Base-by-base conservation (phyloP, 345 rosid species). In the Aethionema arabicum region DNA sequence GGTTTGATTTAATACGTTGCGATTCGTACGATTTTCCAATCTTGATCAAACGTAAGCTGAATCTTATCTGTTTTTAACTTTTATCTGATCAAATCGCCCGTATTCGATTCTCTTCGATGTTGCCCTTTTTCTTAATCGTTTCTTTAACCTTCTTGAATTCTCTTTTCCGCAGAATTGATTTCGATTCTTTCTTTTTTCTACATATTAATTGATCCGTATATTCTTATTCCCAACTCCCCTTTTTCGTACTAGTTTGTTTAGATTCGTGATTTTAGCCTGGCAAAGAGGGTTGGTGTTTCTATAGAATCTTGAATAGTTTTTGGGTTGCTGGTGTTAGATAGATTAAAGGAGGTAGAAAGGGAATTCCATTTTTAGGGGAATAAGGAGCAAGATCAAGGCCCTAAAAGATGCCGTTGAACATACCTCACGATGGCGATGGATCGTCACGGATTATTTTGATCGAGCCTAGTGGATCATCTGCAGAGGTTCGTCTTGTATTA, bases 391-490 rank as follows among this genome's bases (percentile, higher is more conserved):
- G n/a, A n/a, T n/a, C n/a, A n/a, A n/a, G n/a, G n/a, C n/a, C 78
- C 77, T 5, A 69, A 7, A 66, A 74, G 58, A 88, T 88, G 96
- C 84, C 96, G 50, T 70, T 80, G 81, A 91, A 82, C 76, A 37
- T 83, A 32, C 74, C 80, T 74, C 80, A 74, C 69, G 84, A 73
- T 77, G 74, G 66, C 10, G 85, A 80, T 83, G 91, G 80, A 63
- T 73, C 82, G 5, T 86, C 85, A 53, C 80, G 82, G 59, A 81
- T 91, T 68, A 67, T 80, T 47, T 77, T 91, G 80, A 80, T 84
- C 45, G 96, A 85, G 68, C 92, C 90, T 44, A 63, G 85, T 52
- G 98, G 98, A 37, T 88, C 96, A 8, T 76, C 88, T 51, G 96
- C 81, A 13, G 92, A 83, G 92, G 98, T 91, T 39, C 41, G 5